These are phyloP conservation scores for Leccinum ponderosum DNA, from an alignment of 1,284 basidiomycete species.

Conservation along the genomic window DNA sequence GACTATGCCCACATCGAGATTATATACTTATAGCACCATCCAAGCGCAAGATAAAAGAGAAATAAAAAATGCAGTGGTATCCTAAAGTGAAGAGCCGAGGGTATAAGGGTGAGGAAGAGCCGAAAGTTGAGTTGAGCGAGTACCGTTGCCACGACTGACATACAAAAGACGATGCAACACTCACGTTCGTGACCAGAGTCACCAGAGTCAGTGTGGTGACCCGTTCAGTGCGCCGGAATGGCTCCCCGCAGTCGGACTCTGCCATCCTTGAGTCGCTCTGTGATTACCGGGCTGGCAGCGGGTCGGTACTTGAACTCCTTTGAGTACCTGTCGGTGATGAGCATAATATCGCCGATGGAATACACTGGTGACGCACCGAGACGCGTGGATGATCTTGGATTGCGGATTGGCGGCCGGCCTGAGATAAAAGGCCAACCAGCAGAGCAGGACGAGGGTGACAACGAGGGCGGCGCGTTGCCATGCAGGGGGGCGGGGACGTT, in stretches of 20 bases:
- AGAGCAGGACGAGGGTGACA: slow-evolving; percentile 38
- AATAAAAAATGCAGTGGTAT: neutral
- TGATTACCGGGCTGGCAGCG: slow-evolving; percentile 56
- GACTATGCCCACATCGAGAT: neutral
- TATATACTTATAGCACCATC: neutral
- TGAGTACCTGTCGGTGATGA: slow-evolving; percentile 44
- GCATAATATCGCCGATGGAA: neutral
- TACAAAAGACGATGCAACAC: neutral
- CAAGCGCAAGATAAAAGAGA: neutral
- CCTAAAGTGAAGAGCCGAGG: neutral
- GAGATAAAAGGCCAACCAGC: slow-evolving; percentile 45
- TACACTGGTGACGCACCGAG: slow-evolving; percentile 27
- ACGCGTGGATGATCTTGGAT: slow-evolving; percentile 36
- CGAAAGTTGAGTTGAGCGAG: neutral
- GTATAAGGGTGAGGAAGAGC: neutral
- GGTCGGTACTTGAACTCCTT: slow-evolving; percentile 53
- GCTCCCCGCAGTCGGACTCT: slow-evolving; percentile 45
- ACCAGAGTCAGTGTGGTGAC: neutral
- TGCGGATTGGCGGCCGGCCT: slow-evolving; percentile 25
- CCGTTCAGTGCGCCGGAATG: slow-evolving; percentile 21
- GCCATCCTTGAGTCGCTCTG: slow-evolving; percentile 49
- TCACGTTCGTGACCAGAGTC: neutral
- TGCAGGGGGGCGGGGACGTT: slow-evolving; percentile 38
- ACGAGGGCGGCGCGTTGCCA: slow-evolving; percentile 45
- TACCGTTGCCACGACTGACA: neutral